phyloP scores from a whole-genome alignment of 352 stramenopile species.

The Hyaloperonospora brassicae region DNA sequence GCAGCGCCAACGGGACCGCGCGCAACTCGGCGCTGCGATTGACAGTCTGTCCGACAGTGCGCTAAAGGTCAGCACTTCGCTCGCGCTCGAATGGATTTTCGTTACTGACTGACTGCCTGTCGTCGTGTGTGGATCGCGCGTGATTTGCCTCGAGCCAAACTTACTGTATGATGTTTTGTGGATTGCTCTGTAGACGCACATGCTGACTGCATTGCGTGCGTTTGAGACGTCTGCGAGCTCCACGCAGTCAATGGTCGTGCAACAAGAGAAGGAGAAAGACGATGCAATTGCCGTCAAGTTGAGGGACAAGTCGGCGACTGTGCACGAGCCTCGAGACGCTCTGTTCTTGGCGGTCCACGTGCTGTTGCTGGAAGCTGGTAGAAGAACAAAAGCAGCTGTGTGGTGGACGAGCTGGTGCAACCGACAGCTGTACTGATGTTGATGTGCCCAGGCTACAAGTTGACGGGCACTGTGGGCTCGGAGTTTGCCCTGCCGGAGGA shows the following conservation, averaged over 20 bases:
- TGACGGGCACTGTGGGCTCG: constrained; percentile 16
- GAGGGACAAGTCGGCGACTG: constrained; percentile 33
- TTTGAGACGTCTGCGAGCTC: constrained; percentile 26
- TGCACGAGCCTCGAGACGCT: constrained; percentile 47
- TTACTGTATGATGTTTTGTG: constrained; percentile 12
- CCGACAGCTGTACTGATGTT: background rate
- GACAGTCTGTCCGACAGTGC: constrained; percentile 18
- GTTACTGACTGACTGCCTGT: background rate
- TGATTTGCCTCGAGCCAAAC: background rate
- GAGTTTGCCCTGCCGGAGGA: constrained; percentile 34
- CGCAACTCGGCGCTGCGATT: constrained; percentile 33
- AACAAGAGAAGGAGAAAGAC: constrained; percentile 27
- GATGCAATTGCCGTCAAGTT: constrained; percentile 42
- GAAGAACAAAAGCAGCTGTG: too few relatives aligned
- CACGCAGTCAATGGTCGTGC: background rate
- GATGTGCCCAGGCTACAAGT: constrained; percentile 32
- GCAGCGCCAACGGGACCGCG: constrained; percentile 28
- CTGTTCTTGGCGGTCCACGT: constrained; percentile 65
- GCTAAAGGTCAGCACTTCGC: constrained; percentile 26
- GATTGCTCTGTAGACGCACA: constrained; percentile 44
- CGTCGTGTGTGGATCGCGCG: too few relatives aligned
- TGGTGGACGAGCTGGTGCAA: too few relatives aligned
- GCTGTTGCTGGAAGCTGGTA: constrained; percentile 65
- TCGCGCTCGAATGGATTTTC: background rate
- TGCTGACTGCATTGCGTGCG: constrained; percentile 47